These are phyloP conservation scores for Peterozyma toletana DNA, from an alignment of 805 yeast genomes.

Conservation along the genomic window DNA sequence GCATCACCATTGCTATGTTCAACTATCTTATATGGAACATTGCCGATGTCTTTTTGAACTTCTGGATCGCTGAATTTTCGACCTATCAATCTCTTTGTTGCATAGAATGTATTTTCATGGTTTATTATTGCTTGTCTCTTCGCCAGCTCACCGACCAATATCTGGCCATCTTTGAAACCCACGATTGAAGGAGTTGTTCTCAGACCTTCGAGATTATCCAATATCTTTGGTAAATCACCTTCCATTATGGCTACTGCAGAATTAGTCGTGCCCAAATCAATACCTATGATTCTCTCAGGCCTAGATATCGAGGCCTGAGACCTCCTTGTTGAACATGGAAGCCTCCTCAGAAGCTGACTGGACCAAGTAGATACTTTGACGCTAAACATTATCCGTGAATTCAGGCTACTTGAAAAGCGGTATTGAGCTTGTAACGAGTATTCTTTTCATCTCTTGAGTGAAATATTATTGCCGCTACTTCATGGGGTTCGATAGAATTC, in stretches of 20 bases:
- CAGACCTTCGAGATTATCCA: slow-evolving; percentile 73
- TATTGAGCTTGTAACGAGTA: too few species aligned
- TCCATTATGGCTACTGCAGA: slow-evolving; percentile 86
- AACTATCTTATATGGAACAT: slow-evolving; percentile 86
- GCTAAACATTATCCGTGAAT: too few species aligned
- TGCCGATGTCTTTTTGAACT: slow-evolving; percentile 82
- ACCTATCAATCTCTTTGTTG: slow-evolving; percentile 93
- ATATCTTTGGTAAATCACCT: slow-evolving; percentile 67
- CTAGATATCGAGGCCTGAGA: not conserved
- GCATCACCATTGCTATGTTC: slow-evolving; percentile 93
- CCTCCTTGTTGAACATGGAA: not conserved
- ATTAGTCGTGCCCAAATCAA: slow-evolving; percentile 84
- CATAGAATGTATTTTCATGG: slow-evolving; percentile 89
- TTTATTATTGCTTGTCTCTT: slow-evolving; percentile 94
- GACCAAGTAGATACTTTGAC: too few species aligned
- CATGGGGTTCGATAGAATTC: too few species aligned
- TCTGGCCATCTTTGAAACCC: slow-evolving; percentile 85
- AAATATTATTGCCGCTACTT: too few species aligned
- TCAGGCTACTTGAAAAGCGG: too few species aligned
- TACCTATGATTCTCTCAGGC: slow-evolving; percentile 65
- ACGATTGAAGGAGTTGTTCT: slow-evolving; percentile 91
- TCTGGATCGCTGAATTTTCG: slow-evolving; percentile 85
- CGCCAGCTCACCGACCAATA: slow-evolving; percentile 91
- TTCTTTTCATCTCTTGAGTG: too few species aligned
- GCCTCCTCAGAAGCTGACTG: not conserved